Evolutionary conservation across 1,284 basidiomycete genomes (phyloP).

Genomic region (Earliella scabrosa): DNA sequence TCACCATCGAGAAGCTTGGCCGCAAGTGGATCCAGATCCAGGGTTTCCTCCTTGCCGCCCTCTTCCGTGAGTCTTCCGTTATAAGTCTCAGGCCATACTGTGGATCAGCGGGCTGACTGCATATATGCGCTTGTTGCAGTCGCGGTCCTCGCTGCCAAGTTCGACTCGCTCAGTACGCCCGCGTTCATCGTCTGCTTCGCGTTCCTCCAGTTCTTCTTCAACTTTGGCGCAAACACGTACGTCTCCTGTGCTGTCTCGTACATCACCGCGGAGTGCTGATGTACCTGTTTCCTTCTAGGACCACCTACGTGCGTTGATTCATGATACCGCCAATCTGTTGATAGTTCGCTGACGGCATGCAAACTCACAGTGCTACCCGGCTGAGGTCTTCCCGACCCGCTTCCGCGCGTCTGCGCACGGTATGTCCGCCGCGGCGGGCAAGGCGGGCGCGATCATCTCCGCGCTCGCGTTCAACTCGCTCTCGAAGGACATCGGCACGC

Average conservation of each 20-base stretch:
- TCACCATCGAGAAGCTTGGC: conserved; percentile 75
- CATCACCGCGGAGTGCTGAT: neutral
- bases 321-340: conserved; percentile 17
- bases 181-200: conserved; percentile 77
- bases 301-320: conserved; percentile 51
- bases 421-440: conserved; percentile 78
- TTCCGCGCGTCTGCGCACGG: conserved; percentile 84
- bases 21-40: conserved; percentile 80
- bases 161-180: conserved; percentile 61
- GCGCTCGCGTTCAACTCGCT: conserved; percentile 81
- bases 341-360: neutral
- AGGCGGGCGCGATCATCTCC: conserved; percentile 83
- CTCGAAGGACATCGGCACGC: conserved; percentile 65
- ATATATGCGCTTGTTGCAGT: conserved; percentile 49
- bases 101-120: neutral
- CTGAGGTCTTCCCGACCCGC: conserved; percentile 89
- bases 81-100: neutral
- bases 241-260: conserved; percentile 26
- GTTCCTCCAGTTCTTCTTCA: conserved; percentile 75
- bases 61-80: conserved; percentile 57
- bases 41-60: conserved; percentile 73
- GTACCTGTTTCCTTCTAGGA: conserved; percentile 35
- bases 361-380: conserved; percentile 61
- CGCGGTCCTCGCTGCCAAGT: conserved; percentile 67
- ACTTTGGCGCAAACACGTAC: conserved; percentile 86